These are phyloP conservation scores for Wickerhamiella bombiphila DNA, from an alignment of 805 yeast genomes.

Conservation along the genomic window DNA sequence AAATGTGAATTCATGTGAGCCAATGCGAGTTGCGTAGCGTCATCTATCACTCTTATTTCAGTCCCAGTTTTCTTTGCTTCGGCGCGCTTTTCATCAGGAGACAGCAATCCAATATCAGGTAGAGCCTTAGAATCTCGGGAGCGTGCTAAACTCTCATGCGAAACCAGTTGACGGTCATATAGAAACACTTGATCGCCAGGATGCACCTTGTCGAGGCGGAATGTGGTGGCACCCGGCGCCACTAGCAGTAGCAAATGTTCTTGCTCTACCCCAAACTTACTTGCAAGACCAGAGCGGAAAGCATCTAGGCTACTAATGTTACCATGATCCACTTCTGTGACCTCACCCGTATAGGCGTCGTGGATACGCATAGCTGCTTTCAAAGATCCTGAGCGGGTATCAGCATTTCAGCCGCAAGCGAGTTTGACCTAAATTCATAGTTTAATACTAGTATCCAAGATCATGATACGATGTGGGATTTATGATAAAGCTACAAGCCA, in stretches of 20 bases:
- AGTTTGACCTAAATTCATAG: too few relatives aligned
- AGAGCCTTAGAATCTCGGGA: not conserved
- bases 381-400: too few relatives aligned
- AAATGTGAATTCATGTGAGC: conserved; percentile 7
- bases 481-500: too few relatives aligned
- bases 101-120: not conserved
- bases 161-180: conserved; percentile 17
- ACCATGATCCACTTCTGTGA: conserved; percentile 13
- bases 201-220: conserved; percentile 17
- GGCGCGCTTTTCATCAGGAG: not conserved
- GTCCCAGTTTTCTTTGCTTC: not conserved
- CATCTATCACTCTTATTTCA: conserved; percentile 1
- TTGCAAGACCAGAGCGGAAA: conserved; percentile 13
- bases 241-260: conserved; percentile 20
- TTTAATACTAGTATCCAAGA: too few relatives aligned
- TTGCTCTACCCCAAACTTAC: conserved; percentile 10
- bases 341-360: conserved; percentile 20
- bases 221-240: conserved; percentile 17
- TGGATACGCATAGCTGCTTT: conserved; percentile 16
- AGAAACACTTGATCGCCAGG: conserved; percentile 18
- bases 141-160: not conserved
- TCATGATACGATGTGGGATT: too few relatives aligned
- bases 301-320: conserved; percentile 15
- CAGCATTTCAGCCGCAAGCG: too few relatives aligned
- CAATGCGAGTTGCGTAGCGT: conserved; percentile 5